Conservation (phyloP, 1,139 yeast genomes). For the Pichia kudriavzevii region DNA sequence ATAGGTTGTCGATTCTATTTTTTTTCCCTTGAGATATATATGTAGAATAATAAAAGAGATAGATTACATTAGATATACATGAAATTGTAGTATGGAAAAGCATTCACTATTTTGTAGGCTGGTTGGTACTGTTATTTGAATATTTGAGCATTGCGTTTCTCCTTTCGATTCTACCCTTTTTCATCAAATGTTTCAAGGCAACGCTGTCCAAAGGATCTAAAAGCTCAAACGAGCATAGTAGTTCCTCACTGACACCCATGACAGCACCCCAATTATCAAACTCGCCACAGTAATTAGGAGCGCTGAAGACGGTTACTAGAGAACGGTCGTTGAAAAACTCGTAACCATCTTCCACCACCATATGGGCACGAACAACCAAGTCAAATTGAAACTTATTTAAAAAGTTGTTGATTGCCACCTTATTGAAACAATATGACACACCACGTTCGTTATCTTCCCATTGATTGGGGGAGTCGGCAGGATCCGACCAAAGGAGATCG, state of each 20-base stretch:
- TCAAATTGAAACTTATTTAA: slow-evolving; percentile 84
- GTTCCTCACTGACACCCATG: slow-evolving; percentile 90
- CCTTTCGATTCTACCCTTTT: slow-evolving; percentile 75
- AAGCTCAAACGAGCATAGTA: slow-evolving; percentile 85
- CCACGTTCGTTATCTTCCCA: slow-evolving; percentile 99
- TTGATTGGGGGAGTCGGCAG: slow-evolving; percentile 60
- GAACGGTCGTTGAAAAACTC: slow-evolving; percentile 94
- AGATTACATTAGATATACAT: background rate
- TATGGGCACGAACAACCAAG: slow-evolving; percentile 92
- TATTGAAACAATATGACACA: slow-evolving; percentile 91
- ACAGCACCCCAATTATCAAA: slow-evolving; percentile 99
- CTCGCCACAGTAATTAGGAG: slow-evolving; percentile 97
- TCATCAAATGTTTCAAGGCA: slow-evolving; percentile 89
- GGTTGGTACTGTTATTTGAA: slow-evolving; percentile 4
- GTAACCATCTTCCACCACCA: slow-evolving; percentile 98
- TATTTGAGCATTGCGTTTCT: slow-evolving; percentile 40
- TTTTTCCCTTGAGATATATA: background rate
- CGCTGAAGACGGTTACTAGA: slow-evolving; percentile 88
- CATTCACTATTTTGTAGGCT: background rate
- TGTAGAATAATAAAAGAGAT: too few species aligned
- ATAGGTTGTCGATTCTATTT: background rate
- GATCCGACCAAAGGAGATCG: slow-evolving; percentile 94
- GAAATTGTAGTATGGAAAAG: background rate
- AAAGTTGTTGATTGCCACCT: slow-evolving; percentile 88
- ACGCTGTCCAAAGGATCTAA: slow-evolving; percentile 89